Percentiles rank a stretch among this genome's conserved stretches.
Conservation (phyloP, 768 basidiomycete species). For the Hericium rajendrae region DNA sequence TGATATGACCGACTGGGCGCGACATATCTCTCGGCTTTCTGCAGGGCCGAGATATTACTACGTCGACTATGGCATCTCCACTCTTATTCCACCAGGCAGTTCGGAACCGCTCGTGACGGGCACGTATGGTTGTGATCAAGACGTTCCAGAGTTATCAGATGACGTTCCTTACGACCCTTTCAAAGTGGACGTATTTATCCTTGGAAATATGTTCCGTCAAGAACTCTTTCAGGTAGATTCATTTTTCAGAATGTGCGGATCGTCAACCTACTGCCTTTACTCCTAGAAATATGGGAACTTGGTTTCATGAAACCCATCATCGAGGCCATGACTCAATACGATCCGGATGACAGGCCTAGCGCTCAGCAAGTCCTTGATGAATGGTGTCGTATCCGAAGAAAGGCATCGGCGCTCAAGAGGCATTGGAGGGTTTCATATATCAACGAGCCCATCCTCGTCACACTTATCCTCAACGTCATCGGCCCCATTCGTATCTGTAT, state of each 20-base stretch:
- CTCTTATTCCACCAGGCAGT: not conserved
- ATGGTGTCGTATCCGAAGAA: not conserved
- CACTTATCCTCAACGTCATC: too few species aligned
- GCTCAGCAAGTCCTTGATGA: not conserved
- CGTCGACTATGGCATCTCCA: conserved; percentile 8
- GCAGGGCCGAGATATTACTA: conserved; percentile 9
- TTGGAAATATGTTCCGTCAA: conserved; percentile 1
- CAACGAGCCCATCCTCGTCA: too few species aligned
- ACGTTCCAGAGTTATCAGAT: conserved; percentile 8
- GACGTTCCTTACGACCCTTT: conserved; percentile 10
- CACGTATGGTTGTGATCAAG: conserved; percentile 1
- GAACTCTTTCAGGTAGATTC: too few species aligned
- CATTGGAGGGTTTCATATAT: too few species aligned
- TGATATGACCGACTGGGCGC: not conserved
- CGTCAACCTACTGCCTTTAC: too few species aligned
- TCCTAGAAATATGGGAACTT: not conserved
- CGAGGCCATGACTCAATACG: not conserved
- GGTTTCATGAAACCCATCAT: not conserved
- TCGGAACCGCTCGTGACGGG: not conserved
- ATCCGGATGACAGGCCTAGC: not conserved
- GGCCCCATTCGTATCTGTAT: too few species aligned
- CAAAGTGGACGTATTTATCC: conserved; percentile 10
- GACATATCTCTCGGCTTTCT: not conserved
- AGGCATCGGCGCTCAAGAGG: too few species aligned
- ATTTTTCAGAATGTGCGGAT: too few species aligned